phyloP scores from a whole-genome alignment of 495 filamentous ascomycete species.

The Podospora pseudoanserina region DNA sequence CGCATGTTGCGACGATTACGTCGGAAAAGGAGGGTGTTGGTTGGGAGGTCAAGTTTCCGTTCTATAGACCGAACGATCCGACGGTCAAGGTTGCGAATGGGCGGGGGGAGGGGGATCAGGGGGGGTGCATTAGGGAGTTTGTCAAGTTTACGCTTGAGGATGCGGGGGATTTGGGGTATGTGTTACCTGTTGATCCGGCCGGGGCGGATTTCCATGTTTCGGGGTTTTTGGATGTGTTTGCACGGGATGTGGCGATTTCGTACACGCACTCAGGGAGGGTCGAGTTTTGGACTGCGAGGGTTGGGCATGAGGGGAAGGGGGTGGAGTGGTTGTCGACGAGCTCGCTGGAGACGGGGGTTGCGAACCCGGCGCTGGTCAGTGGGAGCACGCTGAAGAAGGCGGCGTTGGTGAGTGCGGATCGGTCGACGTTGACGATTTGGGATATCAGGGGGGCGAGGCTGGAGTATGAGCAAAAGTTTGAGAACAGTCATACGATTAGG shows the following conservation, averaged over 20 bases:
- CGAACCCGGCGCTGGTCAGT: slow-evolving; percentile 71
- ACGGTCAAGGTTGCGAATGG: slow-evolving; percentile 12
- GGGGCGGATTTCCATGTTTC: slow-evolving; percentile 66
- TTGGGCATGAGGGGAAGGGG: slow-evolving; percentile 52
- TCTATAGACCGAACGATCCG: slow-evolving; percentile 33
- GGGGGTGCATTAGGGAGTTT: slow-evolving; percentile 57
- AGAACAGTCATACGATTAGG: slow-evolving; percentile 67
- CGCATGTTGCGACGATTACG: slow-evolving; percentile 77
- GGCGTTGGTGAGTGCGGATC: slow-evolving; percentile 69
- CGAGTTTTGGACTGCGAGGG: slow-evolving; percentile 80
- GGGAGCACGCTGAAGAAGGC: slow-evolving; percentile 85
- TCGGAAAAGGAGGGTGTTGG: slow-evolving; percentile 80
- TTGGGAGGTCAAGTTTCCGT: slow-evolving; percentile 69
- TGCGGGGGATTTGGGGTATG: slow-evolving; percentile 72
- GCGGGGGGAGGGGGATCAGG: slow-evolving; percentile 25
- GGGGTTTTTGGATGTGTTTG: slow-evolving; percentile 85
- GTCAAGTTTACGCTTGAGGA: slow-evolving; percentile 68
- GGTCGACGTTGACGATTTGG: slow-evolving; percentile 87
- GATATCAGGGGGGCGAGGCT: slow-evolving; percentile 77
- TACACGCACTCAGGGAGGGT: slow-evolving; percentile 74
- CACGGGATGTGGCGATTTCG: slow-evolving; percentile 82
- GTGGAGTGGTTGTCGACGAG: slow-evolving; percentile 84
- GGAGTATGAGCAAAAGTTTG: slow-evolving; percentile 74
- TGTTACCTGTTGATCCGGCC: slow-evolving; percentile 86
- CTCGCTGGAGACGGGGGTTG: slow-evolving; percentile 74